A percentile compares a stretch with the other conserved stretches of the same genome.
phyloP scores from a whole-genome alignment of 139 green algal species.

The Helicosporidium sp. region DNA sequence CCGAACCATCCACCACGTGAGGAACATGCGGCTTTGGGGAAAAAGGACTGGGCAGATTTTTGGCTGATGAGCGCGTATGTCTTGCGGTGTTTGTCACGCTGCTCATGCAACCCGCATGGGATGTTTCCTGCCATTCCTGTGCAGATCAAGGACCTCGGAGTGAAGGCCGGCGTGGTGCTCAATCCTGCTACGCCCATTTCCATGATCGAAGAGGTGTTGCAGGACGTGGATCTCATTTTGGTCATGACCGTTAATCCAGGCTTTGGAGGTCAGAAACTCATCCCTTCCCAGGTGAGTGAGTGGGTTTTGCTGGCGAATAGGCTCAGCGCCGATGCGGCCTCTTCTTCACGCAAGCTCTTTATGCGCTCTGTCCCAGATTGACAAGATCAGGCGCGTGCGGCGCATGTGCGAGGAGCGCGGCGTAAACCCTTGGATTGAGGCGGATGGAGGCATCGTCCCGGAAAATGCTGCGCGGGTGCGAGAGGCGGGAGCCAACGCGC shows the following conservation, averaged over 20 bases:
- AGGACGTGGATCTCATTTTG: conserved; percentile 78
- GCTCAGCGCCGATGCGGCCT: too few species aligned
- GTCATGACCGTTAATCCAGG: conserved; percentile 98
- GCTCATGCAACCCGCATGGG: too few species aligned
- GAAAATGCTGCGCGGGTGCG: conserved; percentile 86
- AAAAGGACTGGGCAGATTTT: too few species aligned
- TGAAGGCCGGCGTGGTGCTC: conserved; percentile 88
- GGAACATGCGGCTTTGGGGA: too few species aligned
- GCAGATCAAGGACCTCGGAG: conserved; percentile 94
- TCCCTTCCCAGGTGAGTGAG: conserved; percentile 54
- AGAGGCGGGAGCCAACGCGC: conserved; percentile 83
- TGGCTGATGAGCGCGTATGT: too few species aligned
- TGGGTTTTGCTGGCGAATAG: background rate
- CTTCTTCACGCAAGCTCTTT: too few species aligned
- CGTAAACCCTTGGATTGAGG: conserved; percentile 96
- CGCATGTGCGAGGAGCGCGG: conserved; percentile 74
- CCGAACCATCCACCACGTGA: conserved; percentile 66
- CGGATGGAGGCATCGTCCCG: conserved; percentile 84
- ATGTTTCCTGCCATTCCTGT: too few species aligned
- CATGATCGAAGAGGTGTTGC: conserved; percentile 77
- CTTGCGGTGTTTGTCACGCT: too few species aligned
- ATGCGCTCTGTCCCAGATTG: conserved; percentile 36
- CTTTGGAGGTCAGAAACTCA: conserved; percentile 98
- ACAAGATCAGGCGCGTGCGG: conserved; percentile 77
- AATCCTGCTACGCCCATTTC: conserved; percentile 81